Evolutionary conservation across 23 red algal species (phyloP), one percentile per base, ranked within the genome.

Genomic region (Gracilariopsis chorda): DNA sequence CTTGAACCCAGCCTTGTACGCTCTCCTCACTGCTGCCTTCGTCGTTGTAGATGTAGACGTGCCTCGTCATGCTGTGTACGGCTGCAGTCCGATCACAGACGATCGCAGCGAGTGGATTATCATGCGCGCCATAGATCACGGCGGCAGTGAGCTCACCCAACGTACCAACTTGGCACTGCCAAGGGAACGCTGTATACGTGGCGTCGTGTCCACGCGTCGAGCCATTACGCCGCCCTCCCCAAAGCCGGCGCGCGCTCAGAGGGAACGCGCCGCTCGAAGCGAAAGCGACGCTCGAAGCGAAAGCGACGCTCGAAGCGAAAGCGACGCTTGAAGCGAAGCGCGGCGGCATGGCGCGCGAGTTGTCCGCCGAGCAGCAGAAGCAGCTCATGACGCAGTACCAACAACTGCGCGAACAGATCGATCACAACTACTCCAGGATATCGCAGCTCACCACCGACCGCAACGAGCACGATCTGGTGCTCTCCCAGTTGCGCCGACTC

Each of bases 401-500:
- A 12, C 17, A 36, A 3, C 72, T 80, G 13, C 88, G 88, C 37
- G 60, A 80, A 48, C 70, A 91, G 39, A 59, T 80, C 74, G 88
- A 91, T 62, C 70, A 19, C 40, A 53, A 47, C 7, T 91, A 91
- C 76, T 49, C 75, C 27, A 94, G 88, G 61, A 39, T 94, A 17
- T 73, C 77, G 48, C 81, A 87, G 59, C 73, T 94, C 51, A 82
- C 88, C 53, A 39, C 62, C 73, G 92, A 94, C 43, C 85, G 82
- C 75, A 94, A 68, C 67, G 92, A 94, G 80, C 92, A 94, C 45
- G 83, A 94, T 51, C 86, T 94, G 2, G 92, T 94, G 7, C 23
- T 94, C 32, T 87, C 86, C 52, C 83, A 88, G 71, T 40, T 94
- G 29, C 44, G 27, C 21, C 24, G 67, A 7, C 87, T 94, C n/a